A percentile compares a stretch with the other conserved stretches of the same genome.
These are phyloP conservation scores for Fraxinus sp. DNA, from an alignment of 305 asterid species.

Conservation along the genomic window DNA sequence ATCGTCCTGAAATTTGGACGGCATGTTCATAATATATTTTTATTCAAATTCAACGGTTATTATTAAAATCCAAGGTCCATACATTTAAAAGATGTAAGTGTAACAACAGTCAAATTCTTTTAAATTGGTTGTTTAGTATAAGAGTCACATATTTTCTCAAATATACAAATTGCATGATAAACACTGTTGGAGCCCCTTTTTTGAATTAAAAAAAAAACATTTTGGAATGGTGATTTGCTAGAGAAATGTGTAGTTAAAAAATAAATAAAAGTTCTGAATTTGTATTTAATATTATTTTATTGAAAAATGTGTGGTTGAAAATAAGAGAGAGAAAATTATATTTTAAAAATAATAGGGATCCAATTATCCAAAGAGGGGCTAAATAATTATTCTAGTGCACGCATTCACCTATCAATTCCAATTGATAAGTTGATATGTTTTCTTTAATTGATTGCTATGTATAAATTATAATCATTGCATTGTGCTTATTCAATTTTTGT, in stretches of 20 bases:
- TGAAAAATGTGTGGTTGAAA: no score
- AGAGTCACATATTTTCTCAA: background rate
- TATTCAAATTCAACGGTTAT: background rate
- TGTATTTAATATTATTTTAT: no score
- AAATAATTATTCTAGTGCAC: background rate
- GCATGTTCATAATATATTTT: background rate
- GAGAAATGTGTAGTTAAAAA: no score
- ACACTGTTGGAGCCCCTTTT: no score
- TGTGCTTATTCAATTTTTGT: background rate
- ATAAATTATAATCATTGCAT: background rate
- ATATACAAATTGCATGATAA: background rate
- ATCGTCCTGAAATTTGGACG: no score
- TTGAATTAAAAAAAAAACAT: no score
- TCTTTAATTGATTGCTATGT: background rate
- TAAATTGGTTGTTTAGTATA: background rate
- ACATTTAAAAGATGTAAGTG: background rate
- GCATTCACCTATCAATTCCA: background rate
- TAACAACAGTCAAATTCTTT: background rate
- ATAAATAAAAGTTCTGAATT: no score
- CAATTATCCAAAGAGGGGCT: no score
- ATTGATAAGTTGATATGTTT: background rate
- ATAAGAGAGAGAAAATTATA: no score
- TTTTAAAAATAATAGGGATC: no score
- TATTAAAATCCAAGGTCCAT: background rate
- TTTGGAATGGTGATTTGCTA: no score